These are phyloP conservation scores for Dactylonectria estremocensis DNA, from an alignment of 2,329 filamentous ascomycete species.

Conservation along the genomic window DNA sequence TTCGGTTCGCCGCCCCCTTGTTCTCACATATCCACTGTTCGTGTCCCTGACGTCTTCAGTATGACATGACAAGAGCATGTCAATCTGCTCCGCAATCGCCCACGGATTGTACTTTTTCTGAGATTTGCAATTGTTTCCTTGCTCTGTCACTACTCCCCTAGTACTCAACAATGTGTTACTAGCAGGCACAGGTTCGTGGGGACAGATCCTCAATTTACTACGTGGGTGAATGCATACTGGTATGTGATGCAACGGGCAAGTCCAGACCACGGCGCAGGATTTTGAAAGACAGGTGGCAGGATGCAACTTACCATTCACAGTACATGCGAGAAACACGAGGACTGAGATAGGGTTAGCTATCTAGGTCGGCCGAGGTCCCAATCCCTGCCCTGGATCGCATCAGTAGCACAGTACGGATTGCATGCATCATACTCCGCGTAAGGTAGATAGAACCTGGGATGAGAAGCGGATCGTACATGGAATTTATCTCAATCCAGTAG, in stretches of 20 bases:
- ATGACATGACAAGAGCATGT: background rate
- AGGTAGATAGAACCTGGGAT: background rate
- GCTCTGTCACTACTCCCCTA: constrained; percentile 4
- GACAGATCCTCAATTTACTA: background rate
- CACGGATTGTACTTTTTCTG: background rate
- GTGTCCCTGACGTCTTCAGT: background rate
- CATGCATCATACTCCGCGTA: background rate
- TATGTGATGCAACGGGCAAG: background rate
- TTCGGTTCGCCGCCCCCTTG: background rate
- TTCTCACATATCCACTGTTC: background rate
- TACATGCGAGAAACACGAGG: background rate
- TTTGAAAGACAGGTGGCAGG: background rate
- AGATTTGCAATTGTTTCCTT: constrained; percentile 20
- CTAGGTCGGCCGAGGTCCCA: background rate
- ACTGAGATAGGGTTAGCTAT: background rate
- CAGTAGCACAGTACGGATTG: background rate
- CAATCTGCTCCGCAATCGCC: constrained; percentile 7
- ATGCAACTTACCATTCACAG: background rate
- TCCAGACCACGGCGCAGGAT: background rate
- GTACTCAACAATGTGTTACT: background rate
- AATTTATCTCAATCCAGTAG: constrained; percentile 9
- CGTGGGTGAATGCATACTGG: background rate
- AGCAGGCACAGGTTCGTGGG: background rate
- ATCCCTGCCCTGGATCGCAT: constrained; percentile 4
- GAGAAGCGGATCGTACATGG: constrained; percentile 6